Evolutionary conservation across 176 grass and related monocot genomes (phyloP).

Genomic region (Oryza glaberrima): DNA sequence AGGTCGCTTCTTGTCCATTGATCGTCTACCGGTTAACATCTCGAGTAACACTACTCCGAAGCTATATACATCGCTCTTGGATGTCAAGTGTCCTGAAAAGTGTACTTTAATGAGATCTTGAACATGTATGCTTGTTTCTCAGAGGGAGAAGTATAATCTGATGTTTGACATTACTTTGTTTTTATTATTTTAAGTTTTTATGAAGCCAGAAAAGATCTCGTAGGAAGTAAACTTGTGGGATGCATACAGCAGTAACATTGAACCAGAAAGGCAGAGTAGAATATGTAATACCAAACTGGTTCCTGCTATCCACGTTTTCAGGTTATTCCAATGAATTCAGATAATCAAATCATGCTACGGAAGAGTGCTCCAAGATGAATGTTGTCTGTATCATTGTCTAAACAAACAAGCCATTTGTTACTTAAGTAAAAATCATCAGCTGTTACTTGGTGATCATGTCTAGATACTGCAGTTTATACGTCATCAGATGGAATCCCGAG

Average conservation of each 20-base stretch:
- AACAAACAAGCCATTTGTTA: not conserved
- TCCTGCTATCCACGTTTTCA: not conserved
- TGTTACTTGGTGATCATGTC: not conserved
- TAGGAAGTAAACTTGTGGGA: not conserved
- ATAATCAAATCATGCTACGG: not conserved
- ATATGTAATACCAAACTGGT: not conserved
- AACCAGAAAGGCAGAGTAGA: no score
- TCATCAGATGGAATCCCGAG: not conserved
- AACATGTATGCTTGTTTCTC: slow-evolving; percentile 5
- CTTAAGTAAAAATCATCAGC: not conserved
- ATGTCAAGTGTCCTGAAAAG: slow-evolving; percentile 82
- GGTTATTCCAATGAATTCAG: not conserved
- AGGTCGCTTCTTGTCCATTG: slow-evolving; percentile 90
- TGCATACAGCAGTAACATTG: not conserved
- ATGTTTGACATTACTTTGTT: not conserved
- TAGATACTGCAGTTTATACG: not conserved
- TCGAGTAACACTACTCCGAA: slow-evolving; percentile 92
- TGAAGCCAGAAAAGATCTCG: not conserved
- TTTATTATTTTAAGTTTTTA: not conserved
- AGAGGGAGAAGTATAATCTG: slow-evolving; percentile 21
- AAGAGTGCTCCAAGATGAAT: not conserved
- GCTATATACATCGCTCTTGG: slow-evolving; percentile 90
- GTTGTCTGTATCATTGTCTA: not conserved
- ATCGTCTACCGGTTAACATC: slow-evolving; percentile 80
- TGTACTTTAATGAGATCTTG: slow-evolving; percentile 25